Evolutionary conservation across 1,284 basidiomycete species (phyloP).

Genomic region (Ustilago esculenta): DNA sequence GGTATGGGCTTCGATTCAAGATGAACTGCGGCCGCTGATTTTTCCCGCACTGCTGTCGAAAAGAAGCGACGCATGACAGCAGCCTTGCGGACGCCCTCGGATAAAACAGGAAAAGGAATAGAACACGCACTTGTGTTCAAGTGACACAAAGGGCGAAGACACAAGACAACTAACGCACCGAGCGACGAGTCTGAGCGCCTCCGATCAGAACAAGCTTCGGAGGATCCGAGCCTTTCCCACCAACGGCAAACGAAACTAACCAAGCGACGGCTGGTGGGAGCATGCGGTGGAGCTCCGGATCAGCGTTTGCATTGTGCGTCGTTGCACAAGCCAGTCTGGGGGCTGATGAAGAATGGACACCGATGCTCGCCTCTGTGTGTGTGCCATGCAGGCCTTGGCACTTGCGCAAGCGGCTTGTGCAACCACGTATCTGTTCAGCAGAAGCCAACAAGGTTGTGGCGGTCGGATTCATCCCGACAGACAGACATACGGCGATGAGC

Average conservation of each 20-base stretch:
- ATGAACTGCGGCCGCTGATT: too few relatives aligned
- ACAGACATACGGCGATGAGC: too few relatives aligned
- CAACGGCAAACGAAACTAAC: neutral
- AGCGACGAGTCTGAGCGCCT: too few relatives aligned
- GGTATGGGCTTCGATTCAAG: too few relatives aligned
- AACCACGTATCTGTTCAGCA: too few relatives aligned
- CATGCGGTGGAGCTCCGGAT: too few relatives aligned
- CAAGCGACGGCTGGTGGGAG: neutral
- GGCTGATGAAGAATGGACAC: neutral
- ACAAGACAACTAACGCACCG: too few relatives aligned
- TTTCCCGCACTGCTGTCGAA: neutral
- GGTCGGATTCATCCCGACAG: too few relatives aligned
- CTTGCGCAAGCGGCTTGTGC: too few relatives aligned
- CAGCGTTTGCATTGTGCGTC: neutral
- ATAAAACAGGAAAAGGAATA: slow-evolving; percentile 9
- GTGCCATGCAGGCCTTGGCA: slow-evolving; percentile 6
- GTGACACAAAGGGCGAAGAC: neutral
- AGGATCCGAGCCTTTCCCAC: neutral
- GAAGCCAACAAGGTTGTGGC: too few relatives aligned
- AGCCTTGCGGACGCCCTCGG: slow-evolving; percentile 8
- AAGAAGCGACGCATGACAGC: slow-evolving; percentile 8
- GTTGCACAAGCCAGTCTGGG: slow-evolving; percentile 10
- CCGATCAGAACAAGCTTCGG: slow-evolving; percentile 2
- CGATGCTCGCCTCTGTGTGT: neutral
- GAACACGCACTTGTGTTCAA: too few relatives aligned